Percentiles rank a stretch among this genome's conserved stretches.
Conservation (phyloP, 768 basidiomycete species). For the Boletus barrowsii region DNA sequence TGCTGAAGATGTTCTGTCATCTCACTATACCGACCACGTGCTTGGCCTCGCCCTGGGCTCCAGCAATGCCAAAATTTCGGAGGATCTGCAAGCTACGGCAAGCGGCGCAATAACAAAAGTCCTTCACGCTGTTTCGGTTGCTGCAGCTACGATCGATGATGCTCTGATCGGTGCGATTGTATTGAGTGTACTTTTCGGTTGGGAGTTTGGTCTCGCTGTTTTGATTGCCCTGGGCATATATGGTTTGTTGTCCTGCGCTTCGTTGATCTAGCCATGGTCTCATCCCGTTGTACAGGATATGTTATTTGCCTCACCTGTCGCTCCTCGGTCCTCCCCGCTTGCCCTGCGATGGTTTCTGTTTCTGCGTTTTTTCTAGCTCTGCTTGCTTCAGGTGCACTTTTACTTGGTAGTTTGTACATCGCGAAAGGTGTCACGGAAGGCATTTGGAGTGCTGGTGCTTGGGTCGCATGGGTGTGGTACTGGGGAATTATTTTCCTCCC, state of each 20-base stretch:
- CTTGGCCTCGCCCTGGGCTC: constrained; percentile 84
- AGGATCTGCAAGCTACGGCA: constrained; percentile 37
- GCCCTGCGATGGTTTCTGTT: background rate
- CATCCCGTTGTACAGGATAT: constrained; percentile 14
- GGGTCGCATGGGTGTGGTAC: constrained; percentile 31
- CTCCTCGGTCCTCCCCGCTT: constrained; percentile 8
- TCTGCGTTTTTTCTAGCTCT: constrained; percentile 61
- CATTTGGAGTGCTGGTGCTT: constrained; percentile 28
- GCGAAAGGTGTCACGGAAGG: constrained; percentile 28
- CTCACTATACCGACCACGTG: constrained; percentile 79
- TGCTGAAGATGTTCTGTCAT: constrained; percentile 61
- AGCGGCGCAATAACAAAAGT: constrained; percentile 14
- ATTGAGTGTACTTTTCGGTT: constrained; percentile 63
- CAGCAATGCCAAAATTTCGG: constrained; percentile 77
- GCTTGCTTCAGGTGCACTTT: constrained; percentile 77
- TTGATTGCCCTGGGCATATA: constrained; percentile 74
- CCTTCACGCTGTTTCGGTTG: constrained; percentile 42
- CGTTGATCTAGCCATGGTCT: background rate
- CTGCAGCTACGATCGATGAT: constrained; percentile 83
- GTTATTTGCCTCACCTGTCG: constrained; percentile 7
- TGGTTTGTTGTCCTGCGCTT: constrained; percentile 39
- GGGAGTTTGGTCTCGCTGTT: constrained; percentile 63
- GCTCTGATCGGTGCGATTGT: constrained; percentile 65
- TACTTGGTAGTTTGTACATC: constrained; percentile 53
- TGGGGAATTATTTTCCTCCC: constrained; percentile 35